Base-by-base conservation (phyloP, 2,329 filamentous ascomycete genomes). In the Colletotrichum melonis region DNA sequence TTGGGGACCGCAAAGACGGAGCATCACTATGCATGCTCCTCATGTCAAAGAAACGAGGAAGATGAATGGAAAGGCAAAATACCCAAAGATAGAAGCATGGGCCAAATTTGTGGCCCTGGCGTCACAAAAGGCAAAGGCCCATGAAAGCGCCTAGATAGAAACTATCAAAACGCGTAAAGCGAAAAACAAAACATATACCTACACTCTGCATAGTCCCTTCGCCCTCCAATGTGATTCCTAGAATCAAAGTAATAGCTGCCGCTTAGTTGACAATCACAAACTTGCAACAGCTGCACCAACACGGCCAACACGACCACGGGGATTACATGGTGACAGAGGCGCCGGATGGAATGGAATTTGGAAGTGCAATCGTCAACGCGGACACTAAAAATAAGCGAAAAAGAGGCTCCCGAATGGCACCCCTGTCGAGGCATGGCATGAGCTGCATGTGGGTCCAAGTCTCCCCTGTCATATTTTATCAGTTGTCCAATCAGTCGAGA, bases 361-460 rank as follows among this genome's bases (percentile, higher is more conserved):
- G 59, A 74, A 54, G 58, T 63, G 30, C 66, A 67, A 69, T 74
- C 69, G 62, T 64, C 67, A 66, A 66, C 52, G 62, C 69, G 73
- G 72, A 75, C 74, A 70, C 74, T 75, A 75, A 72, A 74, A 71
- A 67, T 70, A 76, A 75, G 75, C 75, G 75, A 76, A 69, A 71
- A 74, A 76, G 75, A 76, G 75, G 67, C 75, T 74, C 75, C 73
- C 66, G 72, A 67, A 59, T 52, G 60, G 56, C 12, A 76, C 69
- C 75, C 75, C 67, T 75, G 74, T 75, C 65, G 62, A 60, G 52
- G 69, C 75, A 72, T 75, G 74, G 68, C 73, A 70, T 74, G 57
- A 67, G 67, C 67, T 72, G 60, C 63, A 57, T 63, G 12, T 69
- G 71, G 72, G 72, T 35, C 74, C 8, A 9, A 63, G 68, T 28